These are phyloP conservation scores for Xerocomellus amylosporus DNA, from an alignment of 768 basidiomycete genomes.

Conservation along the genomic window DNA sequence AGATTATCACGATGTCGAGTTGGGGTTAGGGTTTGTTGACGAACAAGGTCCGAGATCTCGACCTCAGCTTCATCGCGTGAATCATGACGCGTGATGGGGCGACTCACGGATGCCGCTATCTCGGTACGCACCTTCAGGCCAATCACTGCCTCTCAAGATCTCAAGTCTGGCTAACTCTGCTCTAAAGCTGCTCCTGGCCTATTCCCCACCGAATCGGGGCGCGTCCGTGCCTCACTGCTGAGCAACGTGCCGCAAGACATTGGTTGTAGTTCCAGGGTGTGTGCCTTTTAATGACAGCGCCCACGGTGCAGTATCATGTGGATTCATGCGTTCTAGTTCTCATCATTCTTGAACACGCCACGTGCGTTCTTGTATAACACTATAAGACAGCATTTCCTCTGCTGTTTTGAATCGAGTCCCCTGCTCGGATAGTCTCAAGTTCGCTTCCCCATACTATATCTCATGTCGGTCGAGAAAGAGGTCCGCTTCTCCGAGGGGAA, in stretches of 20 bases:
- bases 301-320: not conserved
- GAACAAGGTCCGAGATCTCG: not conserved
- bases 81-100: not conserved
- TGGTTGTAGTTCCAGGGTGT: not conserved
- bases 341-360: conserved; percentile 7
- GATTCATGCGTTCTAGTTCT: not conserved
- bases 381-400: not conserved
- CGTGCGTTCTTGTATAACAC: conserved; percentile 31
- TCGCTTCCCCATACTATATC: not conserved
- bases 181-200: not conserved
- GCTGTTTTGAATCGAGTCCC: not conserved
- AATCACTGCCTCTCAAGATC: not conserved
- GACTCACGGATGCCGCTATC: not conserved
- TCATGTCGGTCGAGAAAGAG: conserved; percentile 26
- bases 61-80: not conserved
- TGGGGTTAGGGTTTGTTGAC: conserved; percentile 3
- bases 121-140: not conserved
- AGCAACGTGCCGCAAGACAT: not conserved
- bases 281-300: conserved; percentile 5
- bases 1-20: no score
- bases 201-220: not conserved
- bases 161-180: conserved; percentile 10
- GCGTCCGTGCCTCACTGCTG: not conserved
- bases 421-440: not conserved
- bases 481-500: conserved; percentile 4